Percentiles rank a stretch among this genome's conserved stretches.
These are phyloP conservation scores for Melanogaster broomeanus DNA, from an alignment of 768 basidiomycete genomes.

Conservation along the genomic window DNA sequence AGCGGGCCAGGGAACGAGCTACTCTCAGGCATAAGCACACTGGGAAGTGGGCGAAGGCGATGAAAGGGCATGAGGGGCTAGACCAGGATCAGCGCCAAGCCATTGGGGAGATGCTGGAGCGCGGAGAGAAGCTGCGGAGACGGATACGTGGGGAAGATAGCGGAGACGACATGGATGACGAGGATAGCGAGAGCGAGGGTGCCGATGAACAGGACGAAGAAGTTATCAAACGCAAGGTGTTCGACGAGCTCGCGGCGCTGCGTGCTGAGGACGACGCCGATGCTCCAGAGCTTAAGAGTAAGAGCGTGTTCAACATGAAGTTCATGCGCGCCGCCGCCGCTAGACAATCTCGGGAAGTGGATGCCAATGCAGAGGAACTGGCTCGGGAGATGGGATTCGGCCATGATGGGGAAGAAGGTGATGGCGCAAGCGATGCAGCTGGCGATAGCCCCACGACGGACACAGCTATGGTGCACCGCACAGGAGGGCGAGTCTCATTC, in stretches of 20 bases:
- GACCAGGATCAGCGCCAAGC: constrained; percentile 63
- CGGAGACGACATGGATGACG: constrained; percentile 49
- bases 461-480: constrained; percentile 47
- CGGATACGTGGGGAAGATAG: constrained; percentile 73
- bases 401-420: constrained; percentile 33
- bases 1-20: constrained; percentile 85
- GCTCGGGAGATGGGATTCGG: constrained; percentile 62
- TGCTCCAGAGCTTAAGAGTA: constrained; percentile 39
- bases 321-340: constrained; percentile 95
- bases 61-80: constrained; percentile 69
- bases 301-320: constrained; percentile 92
- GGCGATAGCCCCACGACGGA: constrained; percentile 35
- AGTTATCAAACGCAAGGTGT: constrained; percentile 62
- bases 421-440: constrained; percentile 27
- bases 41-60: constrained; percentile 83
- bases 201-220: constrained; percentile 43
- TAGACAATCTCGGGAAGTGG: constrained; percentile 55
- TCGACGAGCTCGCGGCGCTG: constrained; percentile 70
- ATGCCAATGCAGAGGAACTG: constrained; percentile 72
- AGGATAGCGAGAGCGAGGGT: constrained; percentile 42
- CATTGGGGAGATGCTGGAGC: constrained; percentile 82
- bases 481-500: constrained; percentile 67
- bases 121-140: constrained; percentile 75
- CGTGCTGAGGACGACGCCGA: constrained; percentile 39
- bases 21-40: constrained; percentile 87